Conservation (phyloP, 805 yeast genomes). For the Candida corydali region DNA sequence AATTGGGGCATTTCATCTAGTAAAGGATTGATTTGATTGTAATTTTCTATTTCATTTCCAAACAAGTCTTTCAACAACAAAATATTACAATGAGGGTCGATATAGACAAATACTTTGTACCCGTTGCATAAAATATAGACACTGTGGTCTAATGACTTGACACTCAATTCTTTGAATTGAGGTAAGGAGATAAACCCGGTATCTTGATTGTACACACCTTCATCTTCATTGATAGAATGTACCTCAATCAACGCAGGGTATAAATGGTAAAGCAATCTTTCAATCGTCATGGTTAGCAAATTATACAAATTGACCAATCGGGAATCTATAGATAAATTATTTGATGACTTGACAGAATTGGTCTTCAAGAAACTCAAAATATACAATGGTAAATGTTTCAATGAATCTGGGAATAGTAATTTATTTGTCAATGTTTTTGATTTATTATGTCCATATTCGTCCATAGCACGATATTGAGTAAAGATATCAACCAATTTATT, state of each 20-base stretch:
- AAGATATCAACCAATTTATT: slow-evolving; percentile 41
- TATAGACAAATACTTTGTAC: slow-evolving; percentile 52
- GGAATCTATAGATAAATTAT: slow-evolving; percentile 54
- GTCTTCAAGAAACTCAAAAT: slow-evolving; percentile 68
- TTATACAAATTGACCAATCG: slow-evolving; percentile 53
- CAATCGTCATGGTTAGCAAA: slow-evolving; percentile 52
- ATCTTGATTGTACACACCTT: slow-evolving; percentile 30
- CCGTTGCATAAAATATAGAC: slow-evolving; percentile 79
- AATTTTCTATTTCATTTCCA: slow-evolving; percentile 47
- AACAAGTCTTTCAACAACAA: slow-evolving; percentile 69
- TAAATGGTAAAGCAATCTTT: slow-evolving; percentile 55
- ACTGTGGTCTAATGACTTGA: slow-evolving; percentile 56
- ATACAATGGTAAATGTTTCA: slow-evolving; percentile 66
- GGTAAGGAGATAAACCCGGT: slow-evolving; percentile 49
- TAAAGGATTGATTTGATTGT: slow-evolving; percentile 45
- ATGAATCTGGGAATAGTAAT: slow-evolving; percentile 75
- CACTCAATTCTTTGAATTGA: slow-evolving; percentile 39
- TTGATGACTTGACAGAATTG: slow-evolving; percentile 51
- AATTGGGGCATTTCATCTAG: slow-evolving; percentile 63
- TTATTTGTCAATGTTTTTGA: slow-evolving; percentile 44
- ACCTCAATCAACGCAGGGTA: slow-evolving; percentile 80
- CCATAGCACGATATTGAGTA: slow-evolving; percentile 49
- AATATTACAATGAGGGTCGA: slow-evolving; percentile 66
- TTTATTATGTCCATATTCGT: slow-evolving; percentile 35
- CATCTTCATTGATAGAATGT: slow-evolving; percentile 59